Base-by-base conservation (phyloP, 768 basidiomycete genomes). In the Strobilomyces dryophilus region DNA sequence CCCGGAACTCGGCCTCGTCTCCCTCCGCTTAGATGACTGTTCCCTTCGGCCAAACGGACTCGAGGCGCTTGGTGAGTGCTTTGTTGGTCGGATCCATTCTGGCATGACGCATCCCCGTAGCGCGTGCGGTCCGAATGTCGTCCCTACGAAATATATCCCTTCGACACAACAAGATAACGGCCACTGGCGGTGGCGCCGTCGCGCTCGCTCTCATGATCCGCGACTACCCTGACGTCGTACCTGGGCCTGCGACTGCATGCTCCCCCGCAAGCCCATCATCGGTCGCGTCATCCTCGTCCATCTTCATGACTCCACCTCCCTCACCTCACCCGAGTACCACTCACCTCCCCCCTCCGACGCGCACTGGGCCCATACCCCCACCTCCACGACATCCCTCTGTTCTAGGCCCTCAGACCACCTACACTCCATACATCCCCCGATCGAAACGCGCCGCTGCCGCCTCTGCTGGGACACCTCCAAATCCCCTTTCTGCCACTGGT, bases 121-220 rank as follows among this genome's bases (percentile, higher is more conserved):
- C 90, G 17, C 85, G 92, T 51, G 83, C 83, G 14, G 83, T 98
- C 17, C 88, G 95, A 5, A 83, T 81, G 0, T 93, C 92, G 0
- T 84, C 86, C 0, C 71, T 99, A 52, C 82, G 84, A 53, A 92
- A 99, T 64, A 85, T 99, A 45, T 95, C 93, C 5, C 72, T 99
- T 21, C 83, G 95, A 15, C 81, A 91, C 43, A 98, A 99, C 70
- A 82, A 82, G 40, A 97, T 98, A 62, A 83, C 78, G 32, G 79
- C 85, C 0, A 80, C 88, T 0, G 93, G 94, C 32, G 93, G 89
- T 7, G 92, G 93, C 32, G 93, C 89, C 8, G 92, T 98, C 6
- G 89, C 93, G 0, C 77, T 98, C 12, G 94, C 95, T 0, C 79
- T 97, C 47, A 95, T 99, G 92, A 94, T 98, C 57, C 83, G 90